Conservation (phyloP, 116 monocot species). For the Zostera marina region DNA sequence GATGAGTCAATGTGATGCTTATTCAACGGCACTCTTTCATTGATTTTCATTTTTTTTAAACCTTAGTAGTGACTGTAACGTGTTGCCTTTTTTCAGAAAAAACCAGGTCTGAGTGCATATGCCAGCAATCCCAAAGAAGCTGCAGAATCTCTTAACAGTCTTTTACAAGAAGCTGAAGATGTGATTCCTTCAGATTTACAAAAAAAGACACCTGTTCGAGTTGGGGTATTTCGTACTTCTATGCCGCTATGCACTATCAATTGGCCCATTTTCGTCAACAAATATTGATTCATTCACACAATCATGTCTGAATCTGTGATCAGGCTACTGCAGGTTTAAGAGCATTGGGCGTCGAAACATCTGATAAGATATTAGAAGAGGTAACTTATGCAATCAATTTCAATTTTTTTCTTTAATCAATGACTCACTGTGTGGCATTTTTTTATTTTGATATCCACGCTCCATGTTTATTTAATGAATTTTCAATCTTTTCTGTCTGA, state of each 20-base stretch:
- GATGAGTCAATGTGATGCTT: background rate
- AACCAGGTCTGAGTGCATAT: conserved; percentile 70
- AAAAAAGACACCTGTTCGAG: conserved; percentile 55
- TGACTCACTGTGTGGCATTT: too few relatives aligned
- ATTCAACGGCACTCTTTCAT: background rate
- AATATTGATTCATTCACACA: conserved; percentile 9
- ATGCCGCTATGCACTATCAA: background rate
- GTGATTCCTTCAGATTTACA: conserved; percentile 47
- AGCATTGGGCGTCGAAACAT: conserved; percentile 55
- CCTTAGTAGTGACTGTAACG: background rate
- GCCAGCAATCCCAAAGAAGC: conserved; percentile 62
- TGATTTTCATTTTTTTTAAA: background rate
- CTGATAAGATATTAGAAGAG: conserved; percentile 72
- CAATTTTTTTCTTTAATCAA: background rate
- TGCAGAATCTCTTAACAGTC: conserved; percentile 56
- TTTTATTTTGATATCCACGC: background rate
- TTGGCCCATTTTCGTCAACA: background rate
- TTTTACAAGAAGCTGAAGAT: conserved; percentile 59
- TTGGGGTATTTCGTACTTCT: conserved; percentile 45
- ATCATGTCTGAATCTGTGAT: conserved; percentile 3
- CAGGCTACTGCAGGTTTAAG: conserved; percentile 96
- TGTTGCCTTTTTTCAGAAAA: conserved; percentile 32
- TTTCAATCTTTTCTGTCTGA: too few relatives aligned
- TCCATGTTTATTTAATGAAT: background rate
- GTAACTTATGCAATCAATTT: conserved; percentile 15